Evolutionary conservation across 1,284 basidiomycete species (phyloP).

Genomic region (Cryptococcus jaspeensis): DNA sequence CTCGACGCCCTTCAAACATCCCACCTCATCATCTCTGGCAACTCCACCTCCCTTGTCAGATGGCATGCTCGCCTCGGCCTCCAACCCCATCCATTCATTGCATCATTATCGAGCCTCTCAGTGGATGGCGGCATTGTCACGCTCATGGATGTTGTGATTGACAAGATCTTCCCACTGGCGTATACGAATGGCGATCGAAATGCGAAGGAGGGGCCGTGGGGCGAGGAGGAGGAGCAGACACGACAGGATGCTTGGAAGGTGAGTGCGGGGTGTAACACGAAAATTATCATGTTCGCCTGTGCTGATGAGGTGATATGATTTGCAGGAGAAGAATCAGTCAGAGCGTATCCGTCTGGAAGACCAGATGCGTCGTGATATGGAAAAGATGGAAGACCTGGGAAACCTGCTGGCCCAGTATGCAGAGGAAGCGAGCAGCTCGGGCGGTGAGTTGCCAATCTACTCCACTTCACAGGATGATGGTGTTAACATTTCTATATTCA

Average conservation of each 20-base stretch:
- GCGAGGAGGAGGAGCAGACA: constrained; percentile 66
- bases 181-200: constrained; percentile 58
- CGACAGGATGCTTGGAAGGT: constrained; percentile 71
- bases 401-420: constrained; percentile 27
- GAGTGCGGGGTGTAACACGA: constrained; percentile 23
- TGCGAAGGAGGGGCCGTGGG: constrained; percentile 61
- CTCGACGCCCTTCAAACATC: constrained; percentile 72
- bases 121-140: constrained; percentile 77
- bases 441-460: constrained; percentile 4
- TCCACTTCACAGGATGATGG: too few relatives aligned
- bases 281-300: not conserved
- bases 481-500: not conserved
- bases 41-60: constrained; percentile 76
- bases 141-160: constrained; percentile 71
- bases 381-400: constrained; percentile 32
- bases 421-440: constrained; percentile 11
- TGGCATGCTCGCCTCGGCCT: constrained; percentile 90
- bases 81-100: constrained; percentile 59
- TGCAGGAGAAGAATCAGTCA: constrained; percentile 38
- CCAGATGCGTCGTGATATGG: constrained; percentile 33
- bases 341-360: constrained; percentile 36
- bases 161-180: constrained; percentile 58
- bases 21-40: constrained; percentile 70
- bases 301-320: not conserved
- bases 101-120: constrained; percentile 74